A percentile compares a stretch with the other conserved stretches of the same genome.
phyloP scores from a whole-genome alignment of 768 basidiomycete species.

The Dioszegia crocea region DNA sequence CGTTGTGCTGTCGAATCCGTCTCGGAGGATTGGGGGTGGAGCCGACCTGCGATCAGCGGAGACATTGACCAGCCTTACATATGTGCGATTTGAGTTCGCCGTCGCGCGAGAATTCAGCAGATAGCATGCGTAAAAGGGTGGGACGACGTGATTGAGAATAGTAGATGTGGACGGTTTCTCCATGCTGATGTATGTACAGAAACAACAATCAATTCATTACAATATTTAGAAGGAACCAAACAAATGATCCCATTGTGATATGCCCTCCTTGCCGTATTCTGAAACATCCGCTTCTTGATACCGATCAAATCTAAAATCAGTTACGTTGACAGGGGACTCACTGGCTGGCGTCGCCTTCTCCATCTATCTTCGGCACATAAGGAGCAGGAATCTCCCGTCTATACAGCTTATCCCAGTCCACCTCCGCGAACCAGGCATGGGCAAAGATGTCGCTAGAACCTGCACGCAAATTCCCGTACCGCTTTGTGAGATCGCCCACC shows the following conservation, averaged over 20 bases:
- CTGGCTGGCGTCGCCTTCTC: conserved; percentile 89
- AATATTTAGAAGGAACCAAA: conserved; percentile 64
- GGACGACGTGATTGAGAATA: conserved; percentile 45
- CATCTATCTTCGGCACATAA: conserved; percentile 82
- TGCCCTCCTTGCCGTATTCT: conserved; percentile 51
- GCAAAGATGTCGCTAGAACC: conserved; percentile 51
- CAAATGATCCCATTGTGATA: conserved; percentile 56
- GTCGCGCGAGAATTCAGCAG: conserved; percentile 66
- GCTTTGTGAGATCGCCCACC: conserved; percentile 50
- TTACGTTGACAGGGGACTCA: conserved; percentile 32
- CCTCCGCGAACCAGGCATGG: conserved; percentile 70
- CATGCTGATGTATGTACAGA: not conserved
- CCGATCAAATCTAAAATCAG: conserved; percentile 50
- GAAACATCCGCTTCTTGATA: conserved; percentile 53
- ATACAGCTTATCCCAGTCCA: conserved; percentile 78
- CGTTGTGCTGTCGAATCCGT: conserved; percentile 68
- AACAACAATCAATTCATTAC: no score
- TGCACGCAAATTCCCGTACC: conserved; percentile 50
- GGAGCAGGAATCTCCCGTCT: conserved; percentile 89
- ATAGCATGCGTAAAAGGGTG: conserved; percentile 75
- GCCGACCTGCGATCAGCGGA: conserved; percentile 44
- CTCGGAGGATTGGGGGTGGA: conserved; percentile 52
- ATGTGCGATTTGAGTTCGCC: conserved; percentile 58
- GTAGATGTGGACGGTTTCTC: conserved; percentile 1
- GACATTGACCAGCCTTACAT: conserved; percentile 53